These are phyloP conservation scores for Isatis lusitanica DNA, from an alignment of 441 rosid species.

Conservation along the genomic window DNA sequence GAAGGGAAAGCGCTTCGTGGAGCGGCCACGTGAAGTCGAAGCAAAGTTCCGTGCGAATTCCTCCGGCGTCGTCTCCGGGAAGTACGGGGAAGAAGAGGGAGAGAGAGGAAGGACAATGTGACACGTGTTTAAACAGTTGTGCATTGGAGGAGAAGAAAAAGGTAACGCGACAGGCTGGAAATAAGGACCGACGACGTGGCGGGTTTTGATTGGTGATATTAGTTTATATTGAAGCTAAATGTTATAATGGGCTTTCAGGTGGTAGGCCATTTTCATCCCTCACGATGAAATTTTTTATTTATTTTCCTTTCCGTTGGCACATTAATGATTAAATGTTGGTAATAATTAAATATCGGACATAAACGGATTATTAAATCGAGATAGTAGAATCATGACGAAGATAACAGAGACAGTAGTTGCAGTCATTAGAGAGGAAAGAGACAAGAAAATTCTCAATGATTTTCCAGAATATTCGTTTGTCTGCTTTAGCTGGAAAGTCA, in stretches of 20 bases:
- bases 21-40: constrained; percentile 37
- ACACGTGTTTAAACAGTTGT: constrained; percentile 37
- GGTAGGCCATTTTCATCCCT: constrained; percentile 30
- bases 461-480: constrained; percentile 3
- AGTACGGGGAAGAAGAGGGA: constrained; percentile 20
- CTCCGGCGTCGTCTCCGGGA: constrained; percentile 37
- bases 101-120: constrained; percentile 13
- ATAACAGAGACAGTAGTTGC: background rate
- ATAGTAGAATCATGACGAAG: constrained; percentile 17
- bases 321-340: constrained; percentile 16
- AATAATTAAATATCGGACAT: constrained; percentile 15
- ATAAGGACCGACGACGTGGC: constrained; percentile 20
- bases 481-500: background rate
- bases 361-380: constrained; percentile 8
- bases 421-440: constrained; percentile 4
- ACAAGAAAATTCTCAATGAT: constrained; percentile 17
- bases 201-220: background rate
- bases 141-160: background rate
- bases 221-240: background rate
- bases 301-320: background rate
- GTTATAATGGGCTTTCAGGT: constrained; percentile 25
- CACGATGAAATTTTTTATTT: background rate
- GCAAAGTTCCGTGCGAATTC: constrained; percentile 28
- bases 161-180: constrained; percentile 34
- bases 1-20: constrained; percentile 18